phyloP scores from a whole-genome alignment of 1,284 basidiomycete genomes.

The Rhizoctonia solani region DNA sequence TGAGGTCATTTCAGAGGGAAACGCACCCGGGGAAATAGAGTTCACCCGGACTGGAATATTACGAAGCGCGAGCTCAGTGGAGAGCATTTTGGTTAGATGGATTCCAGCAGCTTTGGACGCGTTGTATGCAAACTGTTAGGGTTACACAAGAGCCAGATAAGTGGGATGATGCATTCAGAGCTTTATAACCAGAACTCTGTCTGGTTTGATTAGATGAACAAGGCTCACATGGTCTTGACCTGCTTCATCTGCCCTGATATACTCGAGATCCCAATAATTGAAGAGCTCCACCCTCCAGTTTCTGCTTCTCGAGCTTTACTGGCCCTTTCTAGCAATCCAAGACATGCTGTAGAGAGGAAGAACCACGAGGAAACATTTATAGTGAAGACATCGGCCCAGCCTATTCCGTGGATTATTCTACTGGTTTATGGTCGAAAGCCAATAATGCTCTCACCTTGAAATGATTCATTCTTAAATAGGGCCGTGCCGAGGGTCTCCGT shows the following conservation, averaged over 20 bases:
- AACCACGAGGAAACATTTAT: conserved; percentile 72
- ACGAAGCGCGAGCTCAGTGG: conserved; percentile 72
- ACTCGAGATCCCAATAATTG: conserved; percentile 74
- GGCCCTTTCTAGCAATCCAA: conserved; percentile 72
- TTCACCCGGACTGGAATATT: conserved; percentile 56
- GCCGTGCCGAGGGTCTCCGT: conserved; percentile 64
- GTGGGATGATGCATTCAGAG: too few relatives aligned
- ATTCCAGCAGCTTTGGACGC: conserved; percentile 74
- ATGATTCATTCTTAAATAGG: conserved; percentile 67
- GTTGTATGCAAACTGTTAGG: conserved; percentile 71
- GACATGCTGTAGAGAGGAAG: conserved; percentile 74
- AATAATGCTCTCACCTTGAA: conserved; percentile 45
- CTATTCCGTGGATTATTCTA: neutral
- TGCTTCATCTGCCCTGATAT: conserved; percentile 70
- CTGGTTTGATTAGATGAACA: neutral
- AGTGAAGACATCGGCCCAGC: conserved; percentile 33
- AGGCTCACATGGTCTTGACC: conserved; percentile 70
- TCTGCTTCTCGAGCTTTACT: conserved; percentile 49
- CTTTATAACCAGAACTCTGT: too few relatives aligned
- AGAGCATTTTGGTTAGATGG: conserved; percentile 72
- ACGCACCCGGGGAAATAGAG: conserved; percentile 62
- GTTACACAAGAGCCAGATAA: too few relatives aligned
- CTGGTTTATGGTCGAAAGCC: neutral
- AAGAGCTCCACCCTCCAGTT: conserved; percentile 53
- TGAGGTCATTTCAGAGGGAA: conserved; percentile 70